Evolutionary conservation across 2,329 filamentous ascomycete species (phyloP).

Genomic region (Cadophora sp.): DNA sequence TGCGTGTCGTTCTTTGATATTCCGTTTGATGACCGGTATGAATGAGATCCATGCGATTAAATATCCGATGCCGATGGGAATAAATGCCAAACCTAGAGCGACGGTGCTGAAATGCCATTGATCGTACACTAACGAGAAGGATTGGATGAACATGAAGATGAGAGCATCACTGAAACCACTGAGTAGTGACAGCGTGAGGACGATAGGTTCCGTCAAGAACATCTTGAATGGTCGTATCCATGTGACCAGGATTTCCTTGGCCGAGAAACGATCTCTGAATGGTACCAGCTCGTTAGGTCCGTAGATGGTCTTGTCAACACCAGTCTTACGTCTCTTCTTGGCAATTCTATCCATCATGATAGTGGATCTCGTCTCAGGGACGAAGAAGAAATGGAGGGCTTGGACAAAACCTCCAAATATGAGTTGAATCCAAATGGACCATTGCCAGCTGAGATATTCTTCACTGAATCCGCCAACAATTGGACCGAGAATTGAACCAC

Average conservation of each 20-base stretch:
- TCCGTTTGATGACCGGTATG: slow-evolving; percentile 61
- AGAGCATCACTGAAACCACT: slow-evolving; percentile 77
- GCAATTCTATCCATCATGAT: slow-evolving; percentile 82
- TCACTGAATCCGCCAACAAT: slow-evolving; percentile 82
- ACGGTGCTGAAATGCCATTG: slow-evolving; percentile 70
- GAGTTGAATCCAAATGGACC: slow-evolving; percentile 86
- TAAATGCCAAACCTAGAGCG: slow-evolving; percentile 65
- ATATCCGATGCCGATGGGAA: slow-evolving; percentile 72
- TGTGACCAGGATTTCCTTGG: slow-evolving; percentile 60
- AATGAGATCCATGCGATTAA: slow-evolving; percentile 66
- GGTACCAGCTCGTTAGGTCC: slow-evolving; percentile 75
- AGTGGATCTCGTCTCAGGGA: slow-evolving; percentile 80
- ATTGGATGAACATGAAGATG: slow-evolving; percentile 81
- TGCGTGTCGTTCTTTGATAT: slow-evolving; percentile 56
- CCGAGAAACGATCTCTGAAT: slow-evolving; percentile 64
- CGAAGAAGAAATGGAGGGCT: slow-evolving; percentile 68
- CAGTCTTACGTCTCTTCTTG: slow-evolving; percentile 71
- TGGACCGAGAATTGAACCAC: slow-evolving; percentile 77
- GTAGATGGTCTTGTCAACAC: slow-evolving; percentile 62
- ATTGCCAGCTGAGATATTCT: slow-evolving; percentile 71
- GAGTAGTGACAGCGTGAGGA: slow-evolving; percentile 72
- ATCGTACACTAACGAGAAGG: slow-evolving; percentile 70
- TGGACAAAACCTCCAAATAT: slow-evolving; percentile 78
- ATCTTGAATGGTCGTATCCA: slow-evolving; percentile 74
- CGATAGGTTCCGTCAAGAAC: slow-evolving; percentile 78